Conservation (phyloP, 2,329 filamentous ascomycete species). For the Phyllosticta citrichinensis region DNA sequence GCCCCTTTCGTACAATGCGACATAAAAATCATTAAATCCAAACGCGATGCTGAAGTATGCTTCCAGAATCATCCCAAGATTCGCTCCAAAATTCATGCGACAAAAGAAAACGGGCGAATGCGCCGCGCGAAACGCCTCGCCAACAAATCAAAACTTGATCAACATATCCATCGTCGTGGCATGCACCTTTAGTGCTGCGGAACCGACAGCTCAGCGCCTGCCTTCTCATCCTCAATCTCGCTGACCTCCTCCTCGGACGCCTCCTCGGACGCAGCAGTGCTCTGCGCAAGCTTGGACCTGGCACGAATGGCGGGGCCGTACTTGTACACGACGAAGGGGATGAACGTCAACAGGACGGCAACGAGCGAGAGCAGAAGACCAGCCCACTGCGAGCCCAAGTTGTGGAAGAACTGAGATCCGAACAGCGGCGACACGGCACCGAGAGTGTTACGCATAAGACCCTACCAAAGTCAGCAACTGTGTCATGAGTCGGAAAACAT, state of each 20-base stretch:
- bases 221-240: neutral
- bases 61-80: no score
- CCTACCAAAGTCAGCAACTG: conserved; percentile 12
- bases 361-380: conserved; percentile 40
- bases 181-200: neutral
- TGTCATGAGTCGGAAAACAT: no score
- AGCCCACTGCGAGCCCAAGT: conserved; percentile 43
- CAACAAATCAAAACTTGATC: neutral
- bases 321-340: conserved; percentile 37
- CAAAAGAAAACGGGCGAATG: neutral
- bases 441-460: conserved; percentile 43
- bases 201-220: neutral
- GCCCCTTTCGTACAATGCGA: neutral
- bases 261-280: conserved; percentile 1
- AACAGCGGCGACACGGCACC: conserved; percentile 44
- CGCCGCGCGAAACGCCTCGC: neutral
- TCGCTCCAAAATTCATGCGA: neutral
- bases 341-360: conserved; percentile 32
- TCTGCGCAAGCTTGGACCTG: conserved; percentile 28
- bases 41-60: neutral
- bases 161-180: neutral
- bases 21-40: neutral
- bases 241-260: neutral
- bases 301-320: conserved; percentile 30
- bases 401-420: conserved; percentile 43